Evolutionary conservation across 192 early-diverging fungal species (phyloP), one percentile per base, ranked within the genome.

Genomic region (Linnemannia hyalina): DNA sequence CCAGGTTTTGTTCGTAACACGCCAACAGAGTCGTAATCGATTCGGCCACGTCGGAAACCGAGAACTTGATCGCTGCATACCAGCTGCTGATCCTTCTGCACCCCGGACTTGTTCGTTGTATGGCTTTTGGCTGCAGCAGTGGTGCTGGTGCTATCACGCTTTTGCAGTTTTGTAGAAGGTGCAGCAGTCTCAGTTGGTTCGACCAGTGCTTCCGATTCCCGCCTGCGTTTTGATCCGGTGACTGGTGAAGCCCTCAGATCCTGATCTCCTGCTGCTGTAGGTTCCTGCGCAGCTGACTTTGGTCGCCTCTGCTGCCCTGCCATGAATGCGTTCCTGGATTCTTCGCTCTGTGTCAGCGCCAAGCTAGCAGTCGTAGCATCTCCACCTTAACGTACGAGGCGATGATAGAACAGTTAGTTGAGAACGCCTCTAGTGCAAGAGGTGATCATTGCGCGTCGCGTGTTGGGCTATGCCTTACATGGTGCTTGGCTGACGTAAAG

Each of bases 401-500:
- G 26, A 71, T 68, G 26, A 71, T 68, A 15, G 13, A 15, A 13
- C 4, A 1, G 41, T 71, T 71, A 71, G 40, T 41, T 23, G 18
- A 70, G 35, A 36, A 29, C 63, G 49, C 49, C 18, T 18, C 18
- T 52, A 22, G 49, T 52, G 49, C 18, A 0, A 5, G 49, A 18
- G 0, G 20, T 3, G 18, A 16, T 20, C 49, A 52, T 52, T 52
- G 20, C 18, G 49, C 16, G 20, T 52, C 49, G 49, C 49, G 49
- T 22, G 20, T 9, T 11, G 35, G 41, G 20, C 11, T 44, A 3
- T 71, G 70, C 7, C 38, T 41, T 89, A 92, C 96, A 97, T 13
- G 96, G 93, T 3, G 93, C 83, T 73, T 96, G 95, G 60, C 94
- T 96, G 15, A 96, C 90, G 80, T 97, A 97, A 75, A 96, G 85